Conservation (phyloP, 352 stramenopile species). For the Pythium angustatum region DNA sequence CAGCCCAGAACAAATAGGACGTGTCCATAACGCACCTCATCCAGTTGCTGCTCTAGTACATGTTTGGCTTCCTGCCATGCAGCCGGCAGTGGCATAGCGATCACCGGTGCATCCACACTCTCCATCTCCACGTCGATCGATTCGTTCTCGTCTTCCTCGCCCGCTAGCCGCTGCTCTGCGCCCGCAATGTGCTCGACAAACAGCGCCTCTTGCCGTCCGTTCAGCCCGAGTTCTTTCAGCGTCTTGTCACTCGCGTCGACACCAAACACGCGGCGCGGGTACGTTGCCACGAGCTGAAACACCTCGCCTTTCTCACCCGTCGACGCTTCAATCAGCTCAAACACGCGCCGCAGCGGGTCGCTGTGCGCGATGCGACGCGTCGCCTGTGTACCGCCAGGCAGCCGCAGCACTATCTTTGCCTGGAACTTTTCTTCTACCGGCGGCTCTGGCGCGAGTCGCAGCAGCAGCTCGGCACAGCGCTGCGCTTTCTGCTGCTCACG, state of each 20-base stretch:
- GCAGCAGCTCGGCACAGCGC: background rate
- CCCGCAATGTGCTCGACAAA: slow-evolving; percentile 48
- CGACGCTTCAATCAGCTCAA: slow-evolving; percentile 53
- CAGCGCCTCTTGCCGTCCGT: slow-evolving; percentile 60
- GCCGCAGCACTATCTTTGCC: slow-evolving; percentile 51
- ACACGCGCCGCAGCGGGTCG: slow-evolving; percentile 39
- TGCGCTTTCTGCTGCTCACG: slow-evolving; percentile 27
- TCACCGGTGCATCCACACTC: slow-evolving; percentile 18
- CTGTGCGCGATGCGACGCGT: slow-evolving; percentile 50
- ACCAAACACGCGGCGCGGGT: slow-evolving; percentile 61
- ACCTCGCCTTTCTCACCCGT: slow-evolving; percentile 42
- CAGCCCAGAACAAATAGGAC: too few species aligned
- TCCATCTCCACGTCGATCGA: slow-evolving; percentile 16
- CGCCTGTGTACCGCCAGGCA: slow-evolving; percentile 45
- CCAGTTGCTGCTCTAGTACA: slow-evolving; percentile 48
- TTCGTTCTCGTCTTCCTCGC: background rate
- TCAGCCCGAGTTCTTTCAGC: slow-evolving; percentile 55
- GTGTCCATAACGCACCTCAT: slow-evolving; percentile 37
- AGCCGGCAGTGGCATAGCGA: slow-evolving; percentile 27
- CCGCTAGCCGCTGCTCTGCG: background rate
- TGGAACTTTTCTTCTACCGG: slow-evolving; percentile 39
- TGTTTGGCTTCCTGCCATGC: slow-evolving; percentile 50
- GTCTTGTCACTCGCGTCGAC: slow-evolving; percentile 38
- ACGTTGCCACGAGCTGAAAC: slow-evolving; percentile 61
- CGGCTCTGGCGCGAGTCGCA: slow-evolving; percentile 37